Evolutionary conservation across 2,329 filamentous ascomycete genomes (phyloP).

Genomic region (Botrytis porri): DNA sequence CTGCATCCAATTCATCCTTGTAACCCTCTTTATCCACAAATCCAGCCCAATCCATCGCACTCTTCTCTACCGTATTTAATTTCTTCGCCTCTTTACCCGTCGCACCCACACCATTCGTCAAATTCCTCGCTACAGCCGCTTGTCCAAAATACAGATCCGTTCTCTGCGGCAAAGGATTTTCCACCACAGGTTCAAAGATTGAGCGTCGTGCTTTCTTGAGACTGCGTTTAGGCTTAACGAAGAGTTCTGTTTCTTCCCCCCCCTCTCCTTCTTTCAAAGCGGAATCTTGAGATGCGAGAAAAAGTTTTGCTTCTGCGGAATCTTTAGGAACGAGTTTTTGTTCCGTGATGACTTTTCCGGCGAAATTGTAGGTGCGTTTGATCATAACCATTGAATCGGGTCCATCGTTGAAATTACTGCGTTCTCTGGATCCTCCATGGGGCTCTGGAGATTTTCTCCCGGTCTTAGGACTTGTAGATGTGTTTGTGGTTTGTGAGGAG

Average conservation of each 20-base stretch:
- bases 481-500: conserved; percentile 2
- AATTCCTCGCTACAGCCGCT: conserved; percentile 32
- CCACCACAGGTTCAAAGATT: conserved; percentile 56
- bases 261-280: conserved; percentile 23
- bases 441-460: conserved; percentile 7
- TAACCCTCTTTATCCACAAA: conserved; percentile 70
- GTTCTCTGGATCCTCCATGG: conserved; percentile 23
- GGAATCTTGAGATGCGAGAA: conserved; percentile 50
- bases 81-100: conserved; percentile 56
- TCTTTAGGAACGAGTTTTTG: conserved; percentile 65
- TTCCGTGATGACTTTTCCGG: conserved; percentile 68
- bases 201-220: conserved; percentile 48
- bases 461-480: not conserved
- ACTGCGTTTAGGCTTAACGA: conserved; percentile 35
- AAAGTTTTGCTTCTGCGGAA: conserved; percentile 64
- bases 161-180: conserved; percentile 44
- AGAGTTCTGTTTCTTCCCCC: conserved; percentile 18
- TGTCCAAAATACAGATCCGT: conserved; percentile 58
- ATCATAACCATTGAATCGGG: conserved; percentile 53
- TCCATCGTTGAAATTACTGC: conserved; percentile 30
- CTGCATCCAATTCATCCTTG: conserved; percentile 63
- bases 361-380: conserved; percentile 71
- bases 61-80: conserved; percentile 69
- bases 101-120: conserved; percentile 43
- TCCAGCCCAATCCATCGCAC: conserved; percentile 69